phyloP scores from a whole-genome alignment of 768 basidiomycete species.

The Strobilomyces confusus region DNA sequence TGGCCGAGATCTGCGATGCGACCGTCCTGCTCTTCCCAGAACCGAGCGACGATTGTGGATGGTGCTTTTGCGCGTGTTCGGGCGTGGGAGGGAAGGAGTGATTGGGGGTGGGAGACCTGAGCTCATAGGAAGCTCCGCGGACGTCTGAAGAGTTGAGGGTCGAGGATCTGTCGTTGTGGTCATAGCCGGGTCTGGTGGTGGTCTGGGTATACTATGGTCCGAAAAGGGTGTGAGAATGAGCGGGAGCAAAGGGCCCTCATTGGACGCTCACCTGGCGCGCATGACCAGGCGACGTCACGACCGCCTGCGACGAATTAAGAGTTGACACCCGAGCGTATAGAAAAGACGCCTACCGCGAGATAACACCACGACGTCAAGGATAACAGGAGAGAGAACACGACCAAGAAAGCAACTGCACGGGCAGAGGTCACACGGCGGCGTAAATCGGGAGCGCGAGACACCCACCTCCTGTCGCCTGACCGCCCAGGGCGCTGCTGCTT shows the following conservation, averaged over 20 bases:
- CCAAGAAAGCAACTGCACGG: conserved; percentile 58
- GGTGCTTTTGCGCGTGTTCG: conserved; percentile 8
- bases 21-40: conserved; percentile 18
- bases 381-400: conserved; percentile 58
- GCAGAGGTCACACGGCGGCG: conserved; percentile 4
- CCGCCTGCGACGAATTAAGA: conserved; percentile 41
- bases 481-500: conserved; percentile 40
- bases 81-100: conserved; percentile 11
- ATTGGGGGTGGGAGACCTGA: conserved; percentile 17
- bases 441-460: conserved; percentile 18
- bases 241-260: neutral
- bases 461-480: conserved; percentile 63
- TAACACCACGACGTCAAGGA: conserved; percentile 82
- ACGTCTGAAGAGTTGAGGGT: conserved; percentile 22
- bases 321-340: neutral
- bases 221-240: conserved; percentile 8
- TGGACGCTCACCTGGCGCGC: conserved; percentile 55
- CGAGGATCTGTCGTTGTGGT: conserved; percentile 15
- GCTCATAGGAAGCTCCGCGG: conserved; percentile 29
- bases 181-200: conserved; percentile 21
- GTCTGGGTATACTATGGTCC: conserved; percentile 23
- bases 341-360: conserved; percentile 47
- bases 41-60: conserved; percentile 20
- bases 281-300: conserved; percentile 64
- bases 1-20: conserved; percentile 9